Evolutionary conservation across 441 rosid species (phyloP), one percentile per base, ranked within the genome.

Genomic region (Gossypium lobatum): DNA sequence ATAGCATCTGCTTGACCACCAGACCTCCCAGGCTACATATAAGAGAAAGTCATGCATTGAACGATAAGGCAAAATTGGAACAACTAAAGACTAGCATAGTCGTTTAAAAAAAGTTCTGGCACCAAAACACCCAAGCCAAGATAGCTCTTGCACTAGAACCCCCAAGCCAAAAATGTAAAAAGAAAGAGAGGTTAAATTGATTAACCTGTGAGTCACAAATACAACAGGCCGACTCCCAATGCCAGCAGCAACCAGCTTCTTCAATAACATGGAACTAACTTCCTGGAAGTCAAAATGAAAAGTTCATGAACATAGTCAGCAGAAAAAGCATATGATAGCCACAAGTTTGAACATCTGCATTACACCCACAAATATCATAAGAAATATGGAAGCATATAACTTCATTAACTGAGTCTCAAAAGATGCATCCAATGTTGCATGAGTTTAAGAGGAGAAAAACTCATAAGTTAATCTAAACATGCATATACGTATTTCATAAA

Each of bases 191-290:
- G 58, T 55, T 20, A 4, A 72, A 64, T 28, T 5, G 4, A 68
- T 79, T 65, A 60, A 90, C 98, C 99, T 95, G 85, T 95, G 98
- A 78, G 98, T 95, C 82, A 95, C 97, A 82, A 95, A 95, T 58
- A 95, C 98, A 83, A 95, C 96, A 82, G 98, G 99, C 26, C 91
- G 91, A 79, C 82, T 82, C 76, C 98, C 99, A 82, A 95, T 93
- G 79, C 99, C 98, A 11, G 98, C 99, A 70, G 88, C 84, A 77
- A 91, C 87, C 60, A 93, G 93, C 88, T 91, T 88, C 80, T 81
- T 86, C 75, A 95, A 80, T 64, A 91, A 79, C 89, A 82, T 84
- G 79, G 92, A 86, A 84, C 99, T 90, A 55, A 90, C 97, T 84
- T 95, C 99, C 99, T 95, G 82, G 77, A 76, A 63, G 46, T 31